Conservation (phyloP, 2,329 filamentous ascomycete species). For the Fusarium algeriense region DNA sequence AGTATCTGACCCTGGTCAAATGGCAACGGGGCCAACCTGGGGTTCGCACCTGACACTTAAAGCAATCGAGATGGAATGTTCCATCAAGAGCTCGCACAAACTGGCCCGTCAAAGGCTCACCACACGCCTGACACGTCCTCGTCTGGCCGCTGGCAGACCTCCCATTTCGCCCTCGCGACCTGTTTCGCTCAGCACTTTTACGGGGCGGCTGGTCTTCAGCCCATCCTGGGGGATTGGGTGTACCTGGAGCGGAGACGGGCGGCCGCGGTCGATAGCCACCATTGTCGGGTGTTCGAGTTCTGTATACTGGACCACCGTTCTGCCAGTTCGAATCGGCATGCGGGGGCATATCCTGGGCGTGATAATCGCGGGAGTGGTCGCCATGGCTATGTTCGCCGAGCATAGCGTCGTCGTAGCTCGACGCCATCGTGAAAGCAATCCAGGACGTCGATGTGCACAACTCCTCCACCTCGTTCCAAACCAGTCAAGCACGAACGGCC, state of each 20-base stretch:
- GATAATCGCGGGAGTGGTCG: constrained; percentile 42
- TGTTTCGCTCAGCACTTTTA: constrained; percentile 68
- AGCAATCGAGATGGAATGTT: constrained; percentile 97
- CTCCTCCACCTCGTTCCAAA: constrained; percentile 47
- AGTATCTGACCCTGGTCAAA: constrained; percentile 21
- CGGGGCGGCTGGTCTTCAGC: constrained; percentile 59
- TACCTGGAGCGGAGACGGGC: constrained; percentile 52
- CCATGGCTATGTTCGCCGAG: constrained; percentile 55
- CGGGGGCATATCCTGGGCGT: constrained; percentile 48
- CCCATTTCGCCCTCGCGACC: constrained; percentile 66
- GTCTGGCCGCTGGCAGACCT: constrained; percentile 70
- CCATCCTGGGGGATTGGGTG: constrained; percentile 49
- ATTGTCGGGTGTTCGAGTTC: constrained; percentile 55
- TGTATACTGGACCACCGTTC: constrained; percentile 49
- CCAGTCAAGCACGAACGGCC: constrained; percentile 39
- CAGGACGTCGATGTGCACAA: constrained; percentile 40
- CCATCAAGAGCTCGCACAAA: constrained; percentile 94
- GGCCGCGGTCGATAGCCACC: constrained; percentile 51
- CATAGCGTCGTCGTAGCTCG: constrained; percentile 60
- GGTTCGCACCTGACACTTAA: constrained; percentile 84
- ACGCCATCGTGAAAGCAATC: constrained; percentile 56
- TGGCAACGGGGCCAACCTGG: constrained; percentile 3
- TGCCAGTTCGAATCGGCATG: constrained; percentile 54
- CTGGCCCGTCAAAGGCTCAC: constrained; percentile 88
- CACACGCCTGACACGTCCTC: constrained; percentile 87